Base-by-base conservation (phyloP, 1,139 yeast species). In the Candida tunisiensis region DNA sequence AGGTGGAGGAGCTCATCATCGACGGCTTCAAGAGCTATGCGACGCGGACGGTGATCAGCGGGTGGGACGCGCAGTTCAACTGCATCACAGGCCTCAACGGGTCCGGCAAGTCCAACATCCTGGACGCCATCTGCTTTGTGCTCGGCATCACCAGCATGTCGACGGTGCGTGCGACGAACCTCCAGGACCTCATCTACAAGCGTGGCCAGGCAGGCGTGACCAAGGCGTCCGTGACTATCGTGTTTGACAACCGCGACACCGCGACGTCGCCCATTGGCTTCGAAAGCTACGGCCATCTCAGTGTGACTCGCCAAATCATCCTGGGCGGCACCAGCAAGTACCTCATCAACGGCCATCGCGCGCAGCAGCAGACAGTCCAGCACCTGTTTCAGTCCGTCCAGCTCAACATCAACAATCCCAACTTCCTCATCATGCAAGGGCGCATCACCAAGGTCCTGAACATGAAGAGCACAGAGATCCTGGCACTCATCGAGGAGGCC, bases 11-110 rank as follows among this genome's bases (percentile, higher is more conserved):
- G 49, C 66, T 91, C 34, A 83, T 91, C 38, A 74, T 91, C 30
- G 98, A 91, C 53, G 99, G 99, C 26, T 91, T 91, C 66, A 91
- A 91, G 56, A 83, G 95, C 16, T 91, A 91, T 44, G 95, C 96
- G 14, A 78, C 93, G 1, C 78, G 98, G 58, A 88, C 98, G 1
- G 96, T 85, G 22, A 80, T 91, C 16, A 69, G 93, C 1, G 80
- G 74, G 18, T 91, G 98, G 96, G 98, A 91, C 50, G 67, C 82
- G 2, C 93, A 78, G 51, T 91, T 91, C 55, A 91, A 91, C 54
- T 94, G 98, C 42, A 88, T 91, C 47, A 91, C 99, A 0, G 98
- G 99, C 8, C 62, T 88, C 32, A 91, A 91, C 49, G 99, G 99
- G 8, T 82, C 95, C 1, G 99, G 98, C 8, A 91, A 88, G 47